Conservation (phyloP, 495 filamentous ascomycete species). For the Talaromyces thailandensis region DNA sequence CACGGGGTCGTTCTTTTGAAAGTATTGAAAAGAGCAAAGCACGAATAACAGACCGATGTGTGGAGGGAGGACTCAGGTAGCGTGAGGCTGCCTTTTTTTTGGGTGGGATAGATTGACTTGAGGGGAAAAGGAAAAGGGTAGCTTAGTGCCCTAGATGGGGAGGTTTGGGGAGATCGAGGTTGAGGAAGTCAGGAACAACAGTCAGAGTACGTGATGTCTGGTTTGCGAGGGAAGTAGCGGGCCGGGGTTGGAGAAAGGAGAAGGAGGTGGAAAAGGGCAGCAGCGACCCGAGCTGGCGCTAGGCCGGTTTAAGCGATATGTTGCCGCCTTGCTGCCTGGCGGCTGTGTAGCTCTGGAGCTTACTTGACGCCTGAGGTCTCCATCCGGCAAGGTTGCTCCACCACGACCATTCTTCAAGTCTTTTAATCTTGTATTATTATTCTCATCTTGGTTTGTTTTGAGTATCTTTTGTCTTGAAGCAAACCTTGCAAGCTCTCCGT, state of each 20-base stretch:
- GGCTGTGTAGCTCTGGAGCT: not conserved
- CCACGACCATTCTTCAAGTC: not conserved
- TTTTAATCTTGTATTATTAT: too few relatives aligned
- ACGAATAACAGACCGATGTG: constrained; percentile 21
- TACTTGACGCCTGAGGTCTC: not conserved
- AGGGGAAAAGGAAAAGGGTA: constrained; percentile 60
- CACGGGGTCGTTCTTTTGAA: constrained; percentile 17
- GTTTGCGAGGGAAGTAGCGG: not conserved
- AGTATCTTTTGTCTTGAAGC: too few relatives aligned
- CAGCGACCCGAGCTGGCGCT: constrained; percentile 1
- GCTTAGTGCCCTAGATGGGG: constrained; percentile 82
- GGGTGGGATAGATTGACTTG: constrained; percentile 44
- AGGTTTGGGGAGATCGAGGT: constrained; percentile 18
- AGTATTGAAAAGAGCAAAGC: constrained; percentile 8
- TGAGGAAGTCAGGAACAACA: constrained; percentile 14
- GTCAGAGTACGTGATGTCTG: constrained; percentile 1
- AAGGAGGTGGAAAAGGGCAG: constrained; percentile 20
- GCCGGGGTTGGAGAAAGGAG: constrained; percentile 15
- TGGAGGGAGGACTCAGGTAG: constrained; percentile 32
- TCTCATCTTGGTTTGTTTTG: too few relatives aligned
- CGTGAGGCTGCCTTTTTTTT: constrained; percentile 34
- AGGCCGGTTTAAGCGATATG: not conserved
- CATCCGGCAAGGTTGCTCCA: not conserved
- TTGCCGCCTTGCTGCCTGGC: not conserved
- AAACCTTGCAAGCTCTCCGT: not conserved